Evolutionary conservation across 1,284 basidiomycete genomes (phyloP), one percentile per base, ranked within the genome.

Genomic region (Pseudomicrostroma phylloplanum): DNA sequence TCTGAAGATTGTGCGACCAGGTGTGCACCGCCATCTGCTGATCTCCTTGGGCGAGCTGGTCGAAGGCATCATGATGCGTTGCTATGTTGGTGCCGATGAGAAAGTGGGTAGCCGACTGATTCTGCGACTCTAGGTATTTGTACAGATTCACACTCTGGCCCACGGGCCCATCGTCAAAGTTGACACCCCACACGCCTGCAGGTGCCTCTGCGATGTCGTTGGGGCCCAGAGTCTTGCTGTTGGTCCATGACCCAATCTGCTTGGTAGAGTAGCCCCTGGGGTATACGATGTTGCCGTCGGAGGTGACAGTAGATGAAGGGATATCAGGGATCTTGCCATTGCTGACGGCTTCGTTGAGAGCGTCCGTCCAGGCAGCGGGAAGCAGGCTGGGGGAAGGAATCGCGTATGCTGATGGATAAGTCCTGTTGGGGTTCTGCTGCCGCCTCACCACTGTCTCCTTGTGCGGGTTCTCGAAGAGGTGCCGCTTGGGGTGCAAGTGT

Each of bases 21-120:
- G 67, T 70, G 66, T 73, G 70, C 6, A 89, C 86, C 19, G 86
- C 88, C 60, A 91, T 85, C 67, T 90, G 88, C 68, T 77, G 73
- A 26, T 82, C 73, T 55, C 81, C 77, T 25, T 83, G 72, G 71
- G 84, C 86, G 1, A 85, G 85, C 13, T 78, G 71, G 60, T 80
- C 64, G 79, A 91, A 89, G 55, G 83, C 71, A 26, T 82, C 75
- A 9, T 85, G 83, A 75, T 87, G 81, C 56, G 79, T 62, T 39
- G 87, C 72, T 66, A 92, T 88, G 73, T 89, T 87, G 39, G 82
- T 71, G 30, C 90, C 90, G 69, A 92, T 91, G 81, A 90, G 84
- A 77, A 91, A 92, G 78, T 91, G 89, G 0, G 90, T 92, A 1
- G 86, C 85, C 8, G 76, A 82, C 43, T 60, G 53, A 59, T 86